Conservation (phyloP, 495 filamentous ascomycete genomes). For the Neurospora sp. region DNA sequence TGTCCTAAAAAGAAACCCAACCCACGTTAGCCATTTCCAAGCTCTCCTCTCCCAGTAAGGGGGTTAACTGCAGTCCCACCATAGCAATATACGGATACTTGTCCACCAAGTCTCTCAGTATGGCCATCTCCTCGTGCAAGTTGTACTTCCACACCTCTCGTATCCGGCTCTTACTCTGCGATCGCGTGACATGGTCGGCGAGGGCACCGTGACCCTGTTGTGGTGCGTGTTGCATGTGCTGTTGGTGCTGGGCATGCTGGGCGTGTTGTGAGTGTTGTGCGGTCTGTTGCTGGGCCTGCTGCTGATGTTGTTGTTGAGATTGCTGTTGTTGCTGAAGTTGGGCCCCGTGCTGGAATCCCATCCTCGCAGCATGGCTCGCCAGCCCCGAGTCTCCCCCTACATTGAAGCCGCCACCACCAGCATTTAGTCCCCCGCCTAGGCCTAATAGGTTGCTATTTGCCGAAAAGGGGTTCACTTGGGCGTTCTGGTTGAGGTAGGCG, state of each 20-base stretch:
- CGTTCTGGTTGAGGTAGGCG: constrained; percentile 48
- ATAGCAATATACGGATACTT: constrained; percentile 92
- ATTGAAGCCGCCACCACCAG: constrained; percentile 36
- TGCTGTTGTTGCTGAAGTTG: constrained; percentile 55
- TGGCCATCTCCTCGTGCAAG: constrained; percentile 77
- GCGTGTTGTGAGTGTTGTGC: constrained; percentile 25
- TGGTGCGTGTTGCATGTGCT: constrained; percentile 33
- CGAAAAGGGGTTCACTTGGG: constrained; percentile 59
- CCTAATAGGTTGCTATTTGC: constrained; percentile 49
- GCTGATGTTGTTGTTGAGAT: constrained; percentile 19
- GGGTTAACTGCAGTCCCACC: constrained; percentile 43
- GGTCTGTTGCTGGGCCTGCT: constrained; percentile 47
- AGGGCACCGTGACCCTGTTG: constrained; percentile 42
- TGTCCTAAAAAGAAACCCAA: constrained; percentile 52
- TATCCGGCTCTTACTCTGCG: constrained; percentile 61
- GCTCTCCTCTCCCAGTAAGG: background rate
- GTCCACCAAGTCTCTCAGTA: constrained; percentile 69
- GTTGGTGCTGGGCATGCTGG: constrained; percentile 13
- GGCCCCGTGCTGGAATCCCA: constrained; percentile 73
- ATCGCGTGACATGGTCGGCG: constrained; percentile 30
- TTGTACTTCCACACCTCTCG: constrained; percentile 92
- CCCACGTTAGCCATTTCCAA: constrained; percentile 15
- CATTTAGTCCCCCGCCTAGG: constrained; percentile 41
- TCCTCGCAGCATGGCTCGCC: constrained; percentile 79
- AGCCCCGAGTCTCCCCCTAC: constrained; percentile 69